These are phyloP conservation scores for Platanthera zijinensis DNA, from an alignment of 106 monocot species.

Conservation along the genomic window DNA sequence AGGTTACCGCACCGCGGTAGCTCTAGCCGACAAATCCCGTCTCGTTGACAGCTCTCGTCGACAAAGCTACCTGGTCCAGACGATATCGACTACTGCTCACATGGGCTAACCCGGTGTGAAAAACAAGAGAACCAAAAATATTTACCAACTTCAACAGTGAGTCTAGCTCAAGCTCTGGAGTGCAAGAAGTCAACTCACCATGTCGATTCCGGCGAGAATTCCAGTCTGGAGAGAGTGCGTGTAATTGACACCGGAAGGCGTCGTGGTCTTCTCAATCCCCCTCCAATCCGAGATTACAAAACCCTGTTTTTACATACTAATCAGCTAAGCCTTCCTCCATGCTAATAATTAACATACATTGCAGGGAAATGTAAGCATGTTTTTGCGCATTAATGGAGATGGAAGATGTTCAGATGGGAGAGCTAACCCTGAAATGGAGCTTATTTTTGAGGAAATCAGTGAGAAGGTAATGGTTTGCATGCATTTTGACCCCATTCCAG, in stretches of 20 bases:
- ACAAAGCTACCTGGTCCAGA: too few species aligned
- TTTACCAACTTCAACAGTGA: too few species aligned
- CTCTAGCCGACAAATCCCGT: too few species aligned
- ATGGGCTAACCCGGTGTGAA: too few species aligned
- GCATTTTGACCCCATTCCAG: constrained; percentile 91
- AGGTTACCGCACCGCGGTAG: too few species aligned
- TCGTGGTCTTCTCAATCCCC: constrained; percentile 47
- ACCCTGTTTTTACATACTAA: constrained; percentile 23
- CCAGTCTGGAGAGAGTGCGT: constrained; percentile 38
- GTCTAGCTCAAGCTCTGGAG: too few species aligned
- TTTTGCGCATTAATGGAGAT: not conserved
- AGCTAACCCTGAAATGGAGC: constrained; percentile 48
- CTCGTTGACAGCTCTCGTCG: too few species aligned
- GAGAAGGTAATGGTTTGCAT: constrained; percentile 53
- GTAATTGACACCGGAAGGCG: constrained; percentile 37
- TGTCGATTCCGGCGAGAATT: constrained; percentile 58
- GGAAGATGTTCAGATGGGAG: not conserved
- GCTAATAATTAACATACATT: too few species aligned
- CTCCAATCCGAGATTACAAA: constrained; percentile 66
- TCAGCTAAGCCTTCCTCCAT: too few species aligned
- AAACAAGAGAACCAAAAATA: too few species aligned
- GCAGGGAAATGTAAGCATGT: too few species aligned
- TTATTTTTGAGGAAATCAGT: constrained; percentile 69
- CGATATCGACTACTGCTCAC: too few species aligned
- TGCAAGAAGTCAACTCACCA: constrained; percentile 21